Conservation (phyloP, 2,329 filamentous ascomycete genomes). For the Cyphellophora europaea region DNA sequence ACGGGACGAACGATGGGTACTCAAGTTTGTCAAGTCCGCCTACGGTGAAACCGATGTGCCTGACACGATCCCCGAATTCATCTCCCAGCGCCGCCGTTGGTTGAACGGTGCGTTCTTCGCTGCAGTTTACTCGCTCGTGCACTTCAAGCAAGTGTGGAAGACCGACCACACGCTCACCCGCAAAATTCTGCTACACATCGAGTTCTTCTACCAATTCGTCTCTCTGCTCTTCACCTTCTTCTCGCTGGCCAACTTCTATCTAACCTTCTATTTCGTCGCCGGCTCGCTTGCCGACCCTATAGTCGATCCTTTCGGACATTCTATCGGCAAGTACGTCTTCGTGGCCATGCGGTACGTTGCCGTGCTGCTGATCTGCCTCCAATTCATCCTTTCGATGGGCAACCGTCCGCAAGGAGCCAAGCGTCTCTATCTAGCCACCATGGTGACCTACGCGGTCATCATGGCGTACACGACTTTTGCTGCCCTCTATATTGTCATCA, state of each 20-base stretch:
- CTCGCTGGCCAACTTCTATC: slow-evolving; percentile 96
- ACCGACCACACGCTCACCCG: slow-evolving; percentile 86
- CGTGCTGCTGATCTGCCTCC: slow-evolving; percentile 79
- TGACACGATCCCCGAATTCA: slow-evolving; percentile 91
- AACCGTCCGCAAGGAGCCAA: slow-evolving; percentile 93
- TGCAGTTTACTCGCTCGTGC: slow-evolving; percentile 91
- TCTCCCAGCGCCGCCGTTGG: slow-evolving; percentile 93
- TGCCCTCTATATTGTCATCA: slow-evolving; percentile 76
- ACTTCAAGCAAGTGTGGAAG: slow-evolving; percentile 84
- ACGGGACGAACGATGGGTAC: slow-evolving; percentile 84
- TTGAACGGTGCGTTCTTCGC: slow-evolving; percentile 98
- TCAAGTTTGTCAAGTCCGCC: slow-evolving; percentile 96
- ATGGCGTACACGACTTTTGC: slow-evolving; percentile 95
- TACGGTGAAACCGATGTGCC: slow-evolving; percentile 97
- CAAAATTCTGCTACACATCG: slow-evolving; percentile 85
- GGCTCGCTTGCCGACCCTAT: slow-evolving; percentile 72
- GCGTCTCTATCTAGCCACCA: slow-evolving; percentile 76
- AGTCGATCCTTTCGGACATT: slow-evolving; percentile 85
- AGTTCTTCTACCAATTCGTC: slow-evolving; percentile 91
- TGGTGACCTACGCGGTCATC: slow-evolving; percentile 85
- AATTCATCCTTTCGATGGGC: slow-evolving; percentile 93
- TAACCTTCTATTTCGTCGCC: slow-evolving; percentile 96
- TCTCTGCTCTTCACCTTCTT: slow-evolving; percentile 95
- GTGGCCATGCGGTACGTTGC: slow-evolving; percentile 75
- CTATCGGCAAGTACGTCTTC: slow-evolving; percentile 78